phyloP scores from a whole-genome alignment of 805 yeast species.

The Teunomyces pallodes region DNA sequence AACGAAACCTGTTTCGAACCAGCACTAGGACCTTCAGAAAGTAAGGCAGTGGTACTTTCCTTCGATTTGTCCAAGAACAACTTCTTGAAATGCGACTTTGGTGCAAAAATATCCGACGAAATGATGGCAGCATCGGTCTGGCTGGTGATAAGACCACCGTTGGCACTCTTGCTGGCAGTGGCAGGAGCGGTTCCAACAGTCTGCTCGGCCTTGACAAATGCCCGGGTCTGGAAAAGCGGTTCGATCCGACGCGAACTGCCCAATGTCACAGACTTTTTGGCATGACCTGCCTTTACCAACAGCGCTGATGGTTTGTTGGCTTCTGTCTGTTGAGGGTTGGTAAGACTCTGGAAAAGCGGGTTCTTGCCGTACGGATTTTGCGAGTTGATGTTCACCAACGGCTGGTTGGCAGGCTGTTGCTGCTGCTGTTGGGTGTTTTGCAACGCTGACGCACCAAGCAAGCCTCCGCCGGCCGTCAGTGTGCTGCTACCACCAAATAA shows the following conservation, averaged over 20 bases:
- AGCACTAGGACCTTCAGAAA: constrained; percentile 2
- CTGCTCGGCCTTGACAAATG: neutral
- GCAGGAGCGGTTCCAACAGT: neutral
- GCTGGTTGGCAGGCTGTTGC: constrained; percentile 20
- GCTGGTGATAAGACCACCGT: constrained; percentile 25
- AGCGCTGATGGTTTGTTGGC: constrained; percentile 32
- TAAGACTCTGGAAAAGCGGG: constrained; percentile 57
- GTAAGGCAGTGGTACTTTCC: constrained; percentile 7
- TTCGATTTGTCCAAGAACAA: constrained; percentile 50
- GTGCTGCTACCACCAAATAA: constrained; percentile 15
- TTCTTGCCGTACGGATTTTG: constrained; percentile 76
- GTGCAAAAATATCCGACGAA: constrained; percentile 69
- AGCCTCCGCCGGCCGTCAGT: constrained; percentile 5
- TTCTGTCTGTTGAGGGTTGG: constrained; percentile 22
- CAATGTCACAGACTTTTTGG: constrained; percentile 60
- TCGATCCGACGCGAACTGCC: constrained; percentile 57
- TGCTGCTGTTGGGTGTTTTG: constrained; percentile 25
- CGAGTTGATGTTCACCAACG: constrained; percentile 28
- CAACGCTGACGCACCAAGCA: constrained; percentile 11
- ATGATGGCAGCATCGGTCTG: constrained; percentile 66
- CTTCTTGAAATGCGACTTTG: constrained; percentile 52
- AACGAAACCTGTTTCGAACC: constrained; percentile 2
- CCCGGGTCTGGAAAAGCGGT: constrained; percentile 41
- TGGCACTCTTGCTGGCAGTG: constrained; percentile 2
- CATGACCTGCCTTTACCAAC: constrained; percentile 11